phyloP scores from a whole-genome alignment of 2,329 filamentous ascomycete genomes.

The Gyromitra esculenta region DNA sequence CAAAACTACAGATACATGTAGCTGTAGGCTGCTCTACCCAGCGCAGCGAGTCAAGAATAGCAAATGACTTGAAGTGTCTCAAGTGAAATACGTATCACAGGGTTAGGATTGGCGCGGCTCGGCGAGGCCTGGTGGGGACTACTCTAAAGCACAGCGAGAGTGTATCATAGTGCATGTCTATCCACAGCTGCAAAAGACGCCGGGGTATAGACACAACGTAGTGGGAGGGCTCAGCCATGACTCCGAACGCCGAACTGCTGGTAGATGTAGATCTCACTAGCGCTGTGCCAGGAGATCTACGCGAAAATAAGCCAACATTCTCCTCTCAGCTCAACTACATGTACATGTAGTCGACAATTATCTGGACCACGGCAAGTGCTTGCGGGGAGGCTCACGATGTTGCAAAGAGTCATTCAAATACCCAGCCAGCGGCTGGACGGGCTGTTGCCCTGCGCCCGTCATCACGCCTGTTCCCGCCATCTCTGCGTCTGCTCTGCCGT shows the following conservation, averaged over 20 bases:
- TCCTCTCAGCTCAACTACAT: neutral
- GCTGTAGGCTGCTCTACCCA: too few relatives aligned
- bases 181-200: too few relatives aligned
- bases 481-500: slow-evolving; percentile 19
- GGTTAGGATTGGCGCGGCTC: slow-evolving; percentile 2
- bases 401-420: slow-evolving; percentile 25
- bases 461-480: neutral
- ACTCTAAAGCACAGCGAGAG: neutral
- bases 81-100: neutral
- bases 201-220: neutral
- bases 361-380: neutral
- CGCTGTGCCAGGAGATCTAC: neutral
- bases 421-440: neutral
- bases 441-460: slow-evolving; percentile 30
- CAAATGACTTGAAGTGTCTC: neutral
- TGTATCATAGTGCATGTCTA: too few relatives aligned
- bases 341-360: neutral
- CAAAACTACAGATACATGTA: too few relatives aligned
- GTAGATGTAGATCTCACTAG: too few relatives aligned
- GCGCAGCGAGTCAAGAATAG: too few relatives aligned
- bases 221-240: neutral
- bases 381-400: slow-evolving; percentile 1
- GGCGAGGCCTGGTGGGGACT: neutral
- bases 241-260: neutral
- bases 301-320: neutral